Conservation (phyloP, 2,329 filamentous ascomycete species). For the Didymella pomorum region DNA sequence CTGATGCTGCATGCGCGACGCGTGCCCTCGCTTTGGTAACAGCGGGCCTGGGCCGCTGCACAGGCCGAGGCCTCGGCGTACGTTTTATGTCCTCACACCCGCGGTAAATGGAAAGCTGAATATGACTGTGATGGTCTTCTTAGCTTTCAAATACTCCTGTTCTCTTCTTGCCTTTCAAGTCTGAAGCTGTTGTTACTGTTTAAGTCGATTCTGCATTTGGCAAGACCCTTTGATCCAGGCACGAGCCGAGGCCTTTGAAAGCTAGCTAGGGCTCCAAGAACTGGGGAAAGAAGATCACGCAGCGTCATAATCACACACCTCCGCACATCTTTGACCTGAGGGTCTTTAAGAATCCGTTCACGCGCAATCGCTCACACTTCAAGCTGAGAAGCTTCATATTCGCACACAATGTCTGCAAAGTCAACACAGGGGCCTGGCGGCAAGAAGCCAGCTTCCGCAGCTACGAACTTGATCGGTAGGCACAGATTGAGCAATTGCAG, state of each 20-base stretch:
- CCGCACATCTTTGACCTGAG: constrained; percentile 3
- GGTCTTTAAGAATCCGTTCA: constrained; percentile 1
- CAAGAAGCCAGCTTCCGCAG: constrained; percentile 83
- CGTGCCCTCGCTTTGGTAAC: constrained; percentile 29
- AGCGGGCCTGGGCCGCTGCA: constrained; percentile 21
- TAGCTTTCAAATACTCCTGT: constrained; percentile 19
- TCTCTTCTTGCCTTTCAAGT: constrained; percentile 14
- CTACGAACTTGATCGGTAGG: constrained; percentile 89
- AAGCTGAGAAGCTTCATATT: constrained; percentile 14
- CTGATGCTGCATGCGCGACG: constrained; percentile 26
- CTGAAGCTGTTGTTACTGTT: constrained; percentile 10
- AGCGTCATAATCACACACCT: constrained; percentile 25
- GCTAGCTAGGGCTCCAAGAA: constrained; percentile 30
- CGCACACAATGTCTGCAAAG: constrained; percentile 65
- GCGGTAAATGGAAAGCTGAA: constrained; percentile 34
- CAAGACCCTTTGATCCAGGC: constrained; percentile 30
- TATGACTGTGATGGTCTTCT: constrained; percentile 38
- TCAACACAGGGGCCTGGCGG: constrained; percentile 63
- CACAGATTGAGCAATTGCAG: constrained; percentile 6
- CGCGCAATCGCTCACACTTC: background rate
- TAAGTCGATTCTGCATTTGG: constrained; percentile 13
- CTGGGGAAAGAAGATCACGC: constrained; percentile 18
- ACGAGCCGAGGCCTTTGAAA: constrained; percentile 27
- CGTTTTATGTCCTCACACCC: constrained; percentile 44
- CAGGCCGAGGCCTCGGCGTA: constrained; percentile 46